phyloP scores from a whole-genome alignment of 2,329 filamentous ascomycete species.

The Talaromyces sp. region DNA sequence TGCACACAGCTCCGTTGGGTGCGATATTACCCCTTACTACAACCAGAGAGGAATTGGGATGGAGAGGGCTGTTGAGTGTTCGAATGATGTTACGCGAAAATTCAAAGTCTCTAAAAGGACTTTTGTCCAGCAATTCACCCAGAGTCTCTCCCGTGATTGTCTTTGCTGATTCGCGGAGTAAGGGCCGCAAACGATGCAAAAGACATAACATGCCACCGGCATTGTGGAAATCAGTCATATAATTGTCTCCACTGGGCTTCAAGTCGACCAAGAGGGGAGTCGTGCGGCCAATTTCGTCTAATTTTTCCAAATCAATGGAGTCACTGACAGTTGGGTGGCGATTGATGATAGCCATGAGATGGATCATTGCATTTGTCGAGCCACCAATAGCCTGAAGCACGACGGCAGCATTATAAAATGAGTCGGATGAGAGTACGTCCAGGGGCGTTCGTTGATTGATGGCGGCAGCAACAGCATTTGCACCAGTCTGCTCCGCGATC shows the following conservation, averaged over 20 bases:
- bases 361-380: conserved; percentile 56
- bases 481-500: conserved; percentile 55
- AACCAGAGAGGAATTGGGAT: conserved; percentile 45
- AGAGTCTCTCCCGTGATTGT: conserved; percentile 49
- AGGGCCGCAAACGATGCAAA: conserved; percentile 45
- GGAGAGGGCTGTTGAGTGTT: conserved; percentile 45
- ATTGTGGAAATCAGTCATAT: conserved; percentile 56
- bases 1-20: conserved; percentile 49
- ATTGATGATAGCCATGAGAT: conserved; percentile 55
- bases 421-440: conserved; percentile 44
- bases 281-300: conserved; percentile 49
- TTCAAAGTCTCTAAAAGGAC: conserved; percentile 41
- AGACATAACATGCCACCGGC: conserved; percentile 51
- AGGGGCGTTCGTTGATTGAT: conserved; percentile 42
- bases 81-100: conserved; percentile 46
- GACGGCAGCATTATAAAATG: conserved; percentile 52
- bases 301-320: conserved; percentile 43
- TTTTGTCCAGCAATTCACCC: conserved; percentile 44
- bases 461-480: conserved; percentile 47
- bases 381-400: conserved; percentile 55
- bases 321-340: conserved; percentile 49
- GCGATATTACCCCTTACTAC: conserved; percentile 49
- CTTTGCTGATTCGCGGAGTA: conserved; percentile 43
- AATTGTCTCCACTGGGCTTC: conserved; percentile 53
- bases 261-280: conserved; percentile 50